Percentiles rank a stretch among this genome's conserved stretches.
These are phyloP conservation scores for Capsicum chinense DNA, from an alignment of 257 asterid genomes.

Conservation along the genomic window DNA sequence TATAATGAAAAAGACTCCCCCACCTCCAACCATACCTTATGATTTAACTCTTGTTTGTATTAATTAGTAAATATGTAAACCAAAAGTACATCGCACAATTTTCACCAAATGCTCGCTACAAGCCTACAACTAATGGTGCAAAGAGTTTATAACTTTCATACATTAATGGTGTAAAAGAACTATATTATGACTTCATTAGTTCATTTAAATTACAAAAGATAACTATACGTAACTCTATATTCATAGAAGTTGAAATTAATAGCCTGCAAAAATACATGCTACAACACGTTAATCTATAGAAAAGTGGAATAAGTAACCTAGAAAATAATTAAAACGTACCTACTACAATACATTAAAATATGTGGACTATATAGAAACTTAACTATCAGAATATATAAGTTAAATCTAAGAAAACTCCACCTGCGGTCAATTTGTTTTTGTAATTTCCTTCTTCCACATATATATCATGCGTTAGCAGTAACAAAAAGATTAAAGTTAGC, in stretches of 20 bases:
- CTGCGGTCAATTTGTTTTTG: background rate
- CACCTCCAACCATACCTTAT: conserved; percentile 19
- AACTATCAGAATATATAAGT: background rate
- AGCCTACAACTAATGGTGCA: background rate
- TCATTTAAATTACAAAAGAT: background rate
- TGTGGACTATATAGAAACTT: too few species aligned
- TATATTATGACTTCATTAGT: background rate
- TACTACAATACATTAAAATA: too few species aligned
- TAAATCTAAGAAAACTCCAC: background rate
- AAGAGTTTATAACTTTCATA: background rate
- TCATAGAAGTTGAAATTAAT: background rate
- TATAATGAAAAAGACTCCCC: background rate
- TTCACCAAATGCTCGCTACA: background rate
- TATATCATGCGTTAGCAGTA: background rate
- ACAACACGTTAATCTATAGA: too few species aligned
- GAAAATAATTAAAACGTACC: too few species aligned
- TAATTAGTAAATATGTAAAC: background rate
- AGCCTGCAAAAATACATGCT: background rate
- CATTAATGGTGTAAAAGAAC: background rate
- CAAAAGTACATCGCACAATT: background rate
- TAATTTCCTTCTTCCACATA: background rate
- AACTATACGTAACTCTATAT: background rate
- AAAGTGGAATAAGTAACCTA: too few species aligned
- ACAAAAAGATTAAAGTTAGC: background rate
- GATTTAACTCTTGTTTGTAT: background rate